Evolutionary conservation across 2,329 filamentous ascomycete genomes (phyloP).

Genomic region (Didymosphaeria variabile): DNA sequence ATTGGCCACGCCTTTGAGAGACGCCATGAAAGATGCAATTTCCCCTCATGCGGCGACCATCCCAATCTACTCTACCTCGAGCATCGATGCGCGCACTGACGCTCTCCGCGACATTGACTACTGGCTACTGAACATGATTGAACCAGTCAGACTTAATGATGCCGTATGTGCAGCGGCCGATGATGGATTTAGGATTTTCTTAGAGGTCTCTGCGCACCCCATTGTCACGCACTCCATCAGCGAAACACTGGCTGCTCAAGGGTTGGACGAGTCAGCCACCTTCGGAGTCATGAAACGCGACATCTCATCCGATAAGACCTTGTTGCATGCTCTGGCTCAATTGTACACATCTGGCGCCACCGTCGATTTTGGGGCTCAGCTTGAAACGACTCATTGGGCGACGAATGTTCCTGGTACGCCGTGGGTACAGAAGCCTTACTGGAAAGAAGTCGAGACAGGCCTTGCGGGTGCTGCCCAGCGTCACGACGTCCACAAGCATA

Average conservation of each 20-base stretch:
- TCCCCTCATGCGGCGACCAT: slow-evolving; percentile 26
- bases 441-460: slow-evolving; percentile 25
- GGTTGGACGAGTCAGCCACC: slow-evolving; percentile 42
- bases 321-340: slow-evolving; percentile 39
- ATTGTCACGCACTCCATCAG: slow-evolving; percentile 54
- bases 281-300: slow-evolving; percentile 46
- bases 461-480: slow-evolving; percentile 9
- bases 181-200: slow-evolving; percentile 52
- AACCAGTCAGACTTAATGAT: slow-evolving; percentile 48
- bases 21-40: slow-evolving; percentile 23
- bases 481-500: slow-evolving; percentile 28
- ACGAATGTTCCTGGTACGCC: slow-evolving; percentile 29
- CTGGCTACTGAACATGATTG: slow-evolving; percentile 54
- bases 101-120: slow-evolving; percentile 42
- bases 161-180: slow-evolving; percentile 49
- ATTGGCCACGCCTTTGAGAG: slow-evolving; percentile 40
- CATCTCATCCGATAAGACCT: slow-evolving; percentile 32
- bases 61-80: slow-evolving; percentile 51
- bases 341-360: slow-evolving; percentile 42
- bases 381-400: slow-evolving; percentile 21
- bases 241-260: slow-evolving; percentile 48
- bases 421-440: slow-evolving; percentile 36
- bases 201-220: slow-evolving; percentile 56
- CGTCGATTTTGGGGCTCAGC: slow-evolving; percentile 33
- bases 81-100: slow-evolving; percentile 32